Base-by-base conservation (phyloP, 2,329 filamentous ascomycete species). In the Stagonosporopsis tanaceti region DNA sequence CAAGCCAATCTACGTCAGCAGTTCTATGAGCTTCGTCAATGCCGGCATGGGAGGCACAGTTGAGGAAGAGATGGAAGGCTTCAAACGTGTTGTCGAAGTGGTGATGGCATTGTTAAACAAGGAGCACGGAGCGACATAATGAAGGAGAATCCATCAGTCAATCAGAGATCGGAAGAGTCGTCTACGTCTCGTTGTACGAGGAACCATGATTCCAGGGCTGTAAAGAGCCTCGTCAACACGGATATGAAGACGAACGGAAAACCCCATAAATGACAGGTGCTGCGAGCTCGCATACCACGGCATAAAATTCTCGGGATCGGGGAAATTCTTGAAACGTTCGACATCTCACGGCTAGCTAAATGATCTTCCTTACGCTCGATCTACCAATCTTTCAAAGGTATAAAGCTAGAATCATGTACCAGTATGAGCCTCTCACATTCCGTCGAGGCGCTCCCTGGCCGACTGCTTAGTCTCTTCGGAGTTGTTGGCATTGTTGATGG, bases 41-140 rank as follows among this genome's bases (percentile, higher is more conserved):
- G 84, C 88, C 6, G 90, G 89, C 2, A 85, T 93, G 68, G 92
- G 92, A 9, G 90, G 92, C 20, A 90, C 87, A 0, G 87, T 94
- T 6, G 93, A 97, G 72, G 95, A 98, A 80, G 94, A 98, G 79
- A 93, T 97, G 87, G 92, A 94, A 71, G 92, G 90, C 0, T 89
- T 97, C 67, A 87, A 85, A 69, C 85, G 84, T 62, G 87, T 96
- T 38, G 87, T 93, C 30, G 85, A 90, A 57, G 85, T 90, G 44
- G 84, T 93, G 14, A 79, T 88, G 45, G 27, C 25, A 27, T 6
- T 50, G 20, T 12, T 57, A 25, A 53, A 53, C 27, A 57, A 52
- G 28, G 44, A 44, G 4, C 40, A 27, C 24, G 50, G 47, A 32
- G 9, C 34, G 24, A 32, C 11, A 5, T 52, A 38, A 9, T 52